Evolutionary conservation across 2,329 filamentous ascomycete species (phyloP).

Genomic region (Pseudogymnoascus sp.): DNA sequence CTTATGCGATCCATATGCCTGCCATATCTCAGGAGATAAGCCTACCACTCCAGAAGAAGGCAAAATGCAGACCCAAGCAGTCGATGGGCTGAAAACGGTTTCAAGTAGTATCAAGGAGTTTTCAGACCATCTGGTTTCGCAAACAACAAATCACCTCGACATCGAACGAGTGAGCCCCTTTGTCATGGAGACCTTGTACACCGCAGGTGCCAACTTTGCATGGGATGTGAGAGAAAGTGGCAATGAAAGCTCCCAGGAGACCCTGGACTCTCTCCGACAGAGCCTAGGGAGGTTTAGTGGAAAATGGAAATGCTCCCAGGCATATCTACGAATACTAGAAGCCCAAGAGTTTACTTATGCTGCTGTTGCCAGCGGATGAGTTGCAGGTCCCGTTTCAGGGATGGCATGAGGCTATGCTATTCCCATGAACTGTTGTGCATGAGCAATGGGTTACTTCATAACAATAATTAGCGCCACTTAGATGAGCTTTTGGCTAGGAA

Average conservation of each 20-base stretch:
- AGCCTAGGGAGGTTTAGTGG: slow-evolving; percentile 26
- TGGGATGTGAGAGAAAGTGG: slow-evolving; percentile 35
- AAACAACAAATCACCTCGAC: slow-evolving; percentile 20
- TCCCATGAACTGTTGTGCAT: not conserved
- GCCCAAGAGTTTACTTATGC: slow-evolving; percentile 31
- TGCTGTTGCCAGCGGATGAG: slow-evolving; percentile 11
- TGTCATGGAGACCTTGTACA: slow-evolving; percentile 33
- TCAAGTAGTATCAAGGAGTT: slow-evolving; percentile 27
- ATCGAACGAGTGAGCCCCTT: slow-evolving; percentile 30
- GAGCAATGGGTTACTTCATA: not conserved
- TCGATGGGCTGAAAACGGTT: slow-evolving; percentile 29
- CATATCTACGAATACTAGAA: slow-evolving; percentile 32
- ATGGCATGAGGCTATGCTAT: not conserved
- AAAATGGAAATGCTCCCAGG: slow-evolving; percentile 32
- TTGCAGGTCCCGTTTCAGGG: not conserved
- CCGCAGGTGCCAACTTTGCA: slow-evolving; percentile 31
- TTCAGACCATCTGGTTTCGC: slow-evolving; percentile 22
- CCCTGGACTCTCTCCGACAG: slow-evolving; percentile 27
- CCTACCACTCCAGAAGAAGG: slow-evolving; percentile 20
- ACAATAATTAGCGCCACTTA: too few relatives aligned
- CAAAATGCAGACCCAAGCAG: slow-evolving; percentile 29
- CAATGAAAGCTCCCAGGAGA: slow-evolving; percentile 24
- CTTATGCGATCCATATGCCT: slow-evolving; percentile 34
- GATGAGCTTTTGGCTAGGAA: not conserved
- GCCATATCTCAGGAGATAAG: slow-evolving; percentile 22